Evolutionary conservation across 2,329 filamentous ascomycete genomes (phyloP).

Genomic region (Nigrospora sphaerica): DNA sequence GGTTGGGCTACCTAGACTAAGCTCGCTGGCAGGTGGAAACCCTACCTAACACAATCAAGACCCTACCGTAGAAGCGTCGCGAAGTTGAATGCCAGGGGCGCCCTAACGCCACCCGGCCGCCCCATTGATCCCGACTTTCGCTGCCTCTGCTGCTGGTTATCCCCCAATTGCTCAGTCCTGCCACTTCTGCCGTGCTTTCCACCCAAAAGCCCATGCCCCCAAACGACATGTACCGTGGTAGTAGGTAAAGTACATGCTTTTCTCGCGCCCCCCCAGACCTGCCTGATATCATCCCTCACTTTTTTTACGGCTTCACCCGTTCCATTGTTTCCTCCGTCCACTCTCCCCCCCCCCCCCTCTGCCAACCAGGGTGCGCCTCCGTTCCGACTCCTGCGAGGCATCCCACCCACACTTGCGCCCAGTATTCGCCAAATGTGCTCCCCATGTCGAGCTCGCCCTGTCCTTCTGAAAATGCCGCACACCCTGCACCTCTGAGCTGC

Average conservation of each 20-base stretch:
- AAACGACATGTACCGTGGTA: too few relatives aligned
- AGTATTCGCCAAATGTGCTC: constrained; percentile 42
- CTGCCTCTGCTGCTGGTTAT: background rate
- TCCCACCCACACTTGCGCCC: constrained; percentile 16
- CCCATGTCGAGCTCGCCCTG: constrained; percentile 49
- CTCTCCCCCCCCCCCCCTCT: background rate
- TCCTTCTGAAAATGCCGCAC: constrained; percentile 49
- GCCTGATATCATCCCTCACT: constrained; percentile 1
- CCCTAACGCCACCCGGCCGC: background rate
- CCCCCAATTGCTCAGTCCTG: background rate
- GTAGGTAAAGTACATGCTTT: background rate
- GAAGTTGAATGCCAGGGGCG: too few relatives aligned
- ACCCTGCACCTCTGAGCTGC: constrained; percentile 33
- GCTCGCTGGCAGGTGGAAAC: too few relatives aligned
- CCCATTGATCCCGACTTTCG: background rate
- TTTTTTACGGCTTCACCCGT: constrained; percentile 1
- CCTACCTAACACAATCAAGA: too few relatives aligned
- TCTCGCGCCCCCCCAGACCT: background rate
- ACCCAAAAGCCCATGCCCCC: background rate
- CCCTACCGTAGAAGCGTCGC: too few relatives aligned
- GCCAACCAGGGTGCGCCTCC: background rate
- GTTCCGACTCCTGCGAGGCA: constrained; percentile 11
- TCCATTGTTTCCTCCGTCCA: background rate
- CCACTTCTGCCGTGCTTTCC: background rate
- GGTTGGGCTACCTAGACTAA: too few relatives aligned